phyloP scores from a whole-genome alignment of 257 asterid species.

The Gentiana straminea region DNA sequence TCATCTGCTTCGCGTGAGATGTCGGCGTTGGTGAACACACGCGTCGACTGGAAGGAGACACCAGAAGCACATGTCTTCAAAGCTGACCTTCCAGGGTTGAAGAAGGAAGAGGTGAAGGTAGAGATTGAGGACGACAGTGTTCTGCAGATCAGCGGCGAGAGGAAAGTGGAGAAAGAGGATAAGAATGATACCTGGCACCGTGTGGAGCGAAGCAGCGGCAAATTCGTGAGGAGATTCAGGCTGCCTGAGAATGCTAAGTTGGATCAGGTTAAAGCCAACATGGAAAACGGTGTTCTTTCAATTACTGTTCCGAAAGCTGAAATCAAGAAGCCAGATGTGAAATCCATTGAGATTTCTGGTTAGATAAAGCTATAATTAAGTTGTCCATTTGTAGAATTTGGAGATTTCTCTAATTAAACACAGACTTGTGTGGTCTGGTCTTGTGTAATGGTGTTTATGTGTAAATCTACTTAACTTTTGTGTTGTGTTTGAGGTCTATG shows the following conservation, averaged over 20 bases:
- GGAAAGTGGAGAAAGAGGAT: slow-evolving; percentile 18
- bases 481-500: too few relatives aligned
- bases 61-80: slow-evolving; percentile 14
- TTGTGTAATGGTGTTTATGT: too few relatives aligned
- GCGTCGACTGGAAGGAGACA: slow-evolving; percentile 18
- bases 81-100: slow-evolving; percentile 15
- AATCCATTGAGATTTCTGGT: slow-evolving; percentile 14
- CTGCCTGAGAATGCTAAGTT: slow-evolving; percentile 11
- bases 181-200: slow-evolving; percentile 14
- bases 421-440: too few relatives aligned
- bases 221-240: slow-evolving; percentile 11
- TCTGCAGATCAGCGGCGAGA: slow-evolving; percentile 14
- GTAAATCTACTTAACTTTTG: too few relatives aligned
- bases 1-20: slow-evolving; percentile 1
- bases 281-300: slow-evolving; percentile 13
- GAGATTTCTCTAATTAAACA: too few relatives aligned
- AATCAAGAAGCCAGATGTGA: slow-evolving; percentile 10
- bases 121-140: slow-evolving; percentile 9
- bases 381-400: not conserved
- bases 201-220: slow-evolving; percentile 15
- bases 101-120: slow-evolving; percentile 13
- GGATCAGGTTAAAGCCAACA: slow-evolving; percentile 8
- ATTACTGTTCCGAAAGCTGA: slow-evolving; percentile 13
- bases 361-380: not conserved
- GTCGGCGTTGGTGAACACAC: slow-evolving; percentile 3